These are phyloP conservation scores for Fusarium sp. DNA, from an alignment of 2,329 filamentous ascomycete genomes.

Conservation along the genomic window DNA sequence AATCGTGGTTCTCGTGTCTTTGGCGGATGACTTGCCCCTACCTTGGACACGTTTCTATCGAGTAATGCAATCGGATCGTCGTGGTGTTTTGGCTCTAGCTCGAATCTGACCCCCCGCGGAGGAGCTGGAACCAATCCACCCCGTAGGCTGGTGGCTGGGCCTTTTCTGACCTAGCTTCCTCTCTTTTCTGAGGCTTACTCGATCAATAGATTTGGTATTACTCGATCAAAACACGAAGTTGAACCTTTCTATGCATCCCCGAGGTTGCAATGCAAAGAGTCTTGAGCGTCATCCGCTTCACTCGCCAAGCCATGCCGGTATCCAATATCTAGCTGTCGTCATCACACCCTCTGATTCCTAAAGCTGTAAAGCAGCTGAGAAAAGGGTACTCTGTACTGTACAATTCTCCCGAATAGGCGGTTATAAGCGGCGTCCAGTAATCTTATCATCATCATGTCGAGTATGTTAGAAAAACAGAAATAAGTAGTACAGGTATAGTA, in stretches of 20 bases:
- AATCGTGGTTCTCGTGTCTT: constrained; percentile 7
- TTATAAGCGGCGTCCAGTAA: constrained; percentile 21
- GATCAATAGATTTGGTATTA: constrained; percentile 11
- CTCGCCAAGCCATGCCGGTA: neutral
- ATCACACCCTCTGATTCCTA: neutral
- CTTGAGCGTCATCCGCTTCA: constrained; percentile 7
- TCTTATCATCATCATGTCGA: constrained; percentile 18
- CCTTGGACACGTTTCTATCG: constrained; percentile 25
- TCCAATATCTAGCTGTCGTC: neutral
- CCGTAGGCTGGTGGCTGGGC: constrained; percentile 6
- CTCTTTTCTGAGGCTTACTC: constrained; percentile 13
- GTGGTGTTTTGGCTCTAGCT: constrained; percentile 16
- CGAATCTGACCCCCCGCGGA: constrained; percentile 16
- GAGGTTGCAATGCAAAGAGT: constrained; percentile 13
- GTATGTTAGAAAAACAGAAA: constrained; percentile 7
- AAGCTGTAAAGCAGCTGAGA: neutral
- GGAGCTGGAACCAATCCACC: neutral
- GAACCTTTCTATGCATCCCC: neutral
- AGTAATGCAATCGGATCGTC: constrained; percentile 22
- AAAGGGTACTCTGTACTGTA: neutral
- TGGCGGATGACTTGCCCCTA: constrained; percentile 14
- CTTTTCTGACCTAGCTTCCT: neutral
- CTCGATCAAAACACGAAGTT: constrained; percentile 31
- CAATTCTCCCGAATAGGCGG: neutral
- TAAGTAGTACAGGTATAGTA: constrained; percentile 31